These are phyloP conservation scores for Annulohypoxylon stygium DNA, from an alignment of 495 filamentous ascomycete species.

Conservation along the genomic window DNA sequence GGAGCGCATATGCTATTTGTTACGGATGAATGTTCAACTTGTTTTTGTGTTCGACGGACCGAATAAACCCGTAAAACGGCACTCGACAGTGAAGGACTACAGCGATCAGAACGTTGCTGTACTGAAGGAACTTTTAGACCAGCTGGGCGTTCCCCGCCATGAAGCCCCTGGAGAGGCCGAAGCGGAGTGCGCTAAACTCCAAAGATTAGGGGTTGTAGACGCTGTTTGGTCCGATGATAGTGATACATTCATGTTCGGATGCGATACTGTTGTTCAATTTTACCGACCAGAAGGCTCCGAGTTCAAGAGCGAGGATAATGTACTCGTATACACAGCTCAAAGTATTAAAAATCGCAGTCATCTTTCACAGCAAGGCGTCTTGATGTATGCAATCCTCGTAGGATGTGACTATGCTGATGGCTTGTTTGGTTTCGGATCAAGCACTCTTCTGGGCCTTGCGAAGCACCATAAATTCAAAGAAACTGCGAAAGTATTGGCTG, in stretches of 20 bases:
- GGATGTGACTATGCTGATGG: constrained; percentile 39
- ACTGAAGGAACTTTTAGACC: constrained; percentile 43
- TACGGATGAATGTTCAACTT: constrained; percentile 49
- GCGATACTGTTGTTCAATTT: constrained; percentile 42
- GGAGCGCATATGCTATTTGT: constrained; percentile 39
- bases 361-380: constrained; percentile 32
- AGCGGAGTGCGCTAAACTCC: constrained; percentile 50
- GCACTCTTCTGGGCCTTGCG: constrained; percentile 30
- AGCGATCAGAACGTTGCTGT: constrained; percentile 38
- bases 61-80: constrained; percentile 33
- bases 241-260: constrained; percentile 47
- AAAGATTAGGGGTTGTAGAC: constrained; percentile 44
- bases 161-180: constrained; percentile 49
- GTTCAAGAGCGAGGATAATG: constrained; percentile 29
- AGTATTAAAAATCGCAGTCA: constrained; percentile 23
- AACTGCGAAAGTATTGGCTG: constrained; percentile 24
- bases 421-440: constrained; percentile 17
- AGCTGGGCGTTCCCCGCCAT: constrained; percentile 47
- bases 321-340: constrained; percentile 35
- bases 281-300: constrained; percentile 37
- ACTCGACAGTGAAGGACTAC: constrained; percentile 33
- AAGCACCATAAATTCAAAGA: constrained; percentile 32
- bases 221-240: constrained; percentile 52
- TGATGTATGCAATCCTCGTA: constrained; percentile 43
- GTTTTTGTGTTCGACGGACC: constrained; percentile 51